Evolutionary conservation across 2,329 filamentous ascomycete species (phyloP), one percentile per base, ranked within the genome.

Genomic region (Diplodia seriata): DNA sequence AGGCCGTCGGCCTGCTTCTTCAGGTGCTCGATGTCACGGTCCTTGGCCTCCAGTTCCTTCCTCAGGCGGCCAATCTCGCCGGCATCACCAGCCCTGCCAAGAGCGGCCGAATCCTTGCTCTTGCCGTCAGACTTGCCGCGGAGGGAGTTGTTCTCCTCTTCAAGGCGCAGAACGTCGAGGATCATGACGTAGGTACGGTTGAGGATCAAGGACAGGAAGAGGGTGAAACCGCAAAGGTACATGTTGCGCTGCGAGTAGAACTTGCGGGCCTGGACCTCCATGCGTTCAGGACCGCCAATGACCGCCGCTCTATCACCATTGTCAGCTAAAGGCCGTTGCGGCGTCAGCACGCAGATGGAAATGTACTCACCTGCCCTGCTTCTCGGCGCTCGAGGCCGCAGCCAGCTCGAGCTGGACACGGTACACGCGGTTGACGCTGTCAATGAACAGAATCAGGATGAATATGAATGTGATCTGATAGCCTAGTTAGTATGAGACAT

Each of bases 171-270:
- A 63, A 91, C 89, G 74, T 97, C 94, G 72, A 97, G 87, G 76
- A 97, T 97, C 92, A 98, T 94, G 77, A 90, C 91, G 85, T 98
- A 99, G 77, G 95, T 99, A 78, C 95, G 94, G 89, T 99, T 98
- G 79, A 96, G 92, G 82, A 99, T 99, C 72, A 99, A 87, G 66
- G 94, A 98, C 70, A 99, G 90, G 89, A 99, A 98, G 71, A 99
- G 90, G 5, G 95, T 99, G 86, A 99, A 99, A 75, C 95, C 95
- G 82, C 95, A 98, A 70, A 99, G 93, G 84, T 99, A 99, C 95
- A 99, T 99, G 89, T 99, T 99, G 81, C 95, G 94, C 85, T 99
- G 94, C 70, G 94, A 97, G 87, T 99, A 99, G 86, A 99, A 99
- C 84, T 99, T 99, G 87, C 95, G 93, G 72, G 95, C 94, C 82